Conservation (phyloP, 225 moss, liverwort and hornwort species). For the Bryum argenteum region DNA sequence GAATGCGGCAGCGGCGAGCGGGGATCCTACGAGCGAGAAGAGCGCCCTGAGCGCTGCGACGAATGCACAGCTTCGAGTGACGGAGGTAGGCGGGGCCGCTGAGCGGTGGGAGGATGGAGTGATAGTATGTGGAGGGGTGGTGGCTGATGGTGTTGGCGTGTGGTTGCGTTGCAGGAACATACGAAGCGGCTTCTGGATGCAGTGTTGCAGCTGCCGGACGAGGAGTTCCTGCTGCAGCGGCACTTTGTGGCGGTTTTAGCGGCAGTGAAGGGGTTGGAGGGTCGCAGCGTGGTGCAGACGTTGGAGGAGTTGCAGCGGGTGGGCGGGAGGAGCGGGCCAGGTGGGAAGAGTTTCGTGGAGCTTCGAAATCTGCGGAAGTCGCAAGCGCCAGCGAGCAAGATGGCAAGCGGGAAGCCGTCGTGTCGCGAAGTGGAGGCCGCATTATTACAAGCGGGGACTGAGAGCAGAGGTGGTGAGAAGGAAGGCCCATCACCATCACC, state of each 20-base stretch:
- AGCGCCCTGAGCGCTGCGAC: conserved; percentile 59
- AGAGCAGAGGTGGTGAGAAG: conserved; percentile 3
- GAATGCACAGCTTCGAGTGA: conserved; percentile 78
- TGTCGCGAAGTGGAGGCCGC: conserved; percentile 39
- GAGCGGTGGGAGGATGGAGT: background rate
- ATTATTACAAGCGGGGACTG: conserved; percentile 41
- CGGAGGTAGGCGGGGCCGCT: conserved; percentile 62
- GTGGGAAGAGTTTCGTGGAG: conserved; percentile 30
- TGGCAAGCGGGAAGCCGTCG: conserved; percentile 21
- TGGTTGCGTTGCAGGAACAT: conserved; percentile 57
- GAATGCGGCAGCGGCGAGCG: conserved; percentile 70
- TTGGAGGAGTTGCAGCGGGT: conserved; percentile 21
- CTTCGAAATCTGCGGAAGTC: conserved; percentile 31
- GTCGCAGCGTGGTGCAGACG: conserved; percentile 8
- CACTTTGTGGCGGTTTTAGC: conserved; percentile 75
- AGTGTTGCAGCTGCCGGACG: conserved; percentile 75
- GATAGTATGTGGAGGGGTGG: background rate
- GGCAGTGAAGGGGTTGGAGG: conserved; percentile 52
- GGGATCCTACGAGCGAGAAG: conserved; percentile 73
- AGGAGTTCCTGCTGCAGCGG: conserved; percentile 84
- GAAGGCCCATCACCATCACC: background rate
- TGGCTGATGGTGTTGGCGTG: conserved; percentile 19
- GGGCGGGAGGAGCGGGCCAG: conserved; percentile 25
- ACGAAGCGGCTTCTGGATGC: conserved; percentile 83
- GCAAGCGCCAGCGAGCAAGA: conserved; percentile 20